phyloP scores from a whole-genome alignment of 2,329 filamentous ascomycete genomes.

The Paecilomyces fulvus region DNA sequence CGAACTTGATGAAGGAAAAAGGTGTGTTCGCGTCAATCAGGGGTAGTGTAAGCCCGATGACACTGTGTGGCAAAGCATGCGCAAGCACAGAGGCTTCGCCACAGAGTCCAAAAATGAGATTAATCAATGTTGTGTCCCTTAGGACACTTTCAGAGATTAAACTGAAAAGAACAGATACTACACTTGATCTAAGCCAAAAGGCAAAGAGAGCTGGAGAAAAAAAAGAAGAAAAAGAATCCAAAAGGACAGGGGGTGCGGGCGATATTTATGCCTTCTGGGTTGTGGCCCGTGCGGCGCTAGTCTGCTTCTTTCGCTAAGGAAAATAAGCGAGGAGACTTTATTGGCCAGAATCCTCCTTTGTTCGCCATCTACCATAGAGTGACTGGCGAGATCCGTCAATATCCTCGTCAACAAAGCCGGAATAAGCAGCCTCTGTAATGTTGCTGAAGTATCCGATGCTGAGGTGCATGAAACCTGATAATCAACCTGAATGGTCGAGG shows the following conservation, averaged over 20 bases:
- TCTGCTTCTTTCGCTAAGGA: neutral
- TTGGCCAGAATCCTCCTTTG: neutral
- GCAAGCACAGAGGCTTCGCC: constrained; percentile 62
- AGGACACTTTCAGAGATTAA: constrained; percentile 85
- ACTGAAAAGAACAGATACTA: constrained; percentile 97
- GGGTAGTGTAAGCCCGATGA: constrained; percentile 69
- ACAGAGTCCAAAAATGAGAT: constrained; percentile 63
- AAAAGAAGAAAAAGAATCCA: constrained; percentile 32
- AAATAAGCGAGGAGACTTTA: neutral
- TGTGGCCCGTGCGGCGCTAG: constrained; percentile 14
- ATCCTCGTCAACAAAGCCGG: neutral
- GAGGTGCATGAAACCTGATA: neutral
- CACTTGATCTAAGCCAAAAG: constrained; percentile 78
- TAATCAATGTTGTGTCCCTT: constrained; percentile 69
- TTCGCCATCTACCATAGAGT: neutral
- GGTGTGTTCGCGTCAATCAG: constrained; percentile 56
- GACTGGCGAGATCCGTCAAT: neutral
- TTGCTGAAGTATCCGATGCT: neutral
- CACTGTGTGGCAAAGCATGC: constrained; percentile 57
- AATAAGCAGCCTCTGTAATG: neutral
- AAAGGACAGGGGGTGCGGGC: constrained; percentile 15
- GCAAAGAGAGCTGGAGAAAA: constrained; percentile 44
- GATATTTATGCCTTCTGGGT: constrained; percentile 21
- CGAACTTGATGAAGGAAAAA: constrained; percentile 1
- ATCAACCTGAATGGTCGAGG: neutral